Evolutionary conservation across 2,329 filamentous ascomycete species (phyloP).

Genomic region (Coccinonectria pachysandricola): DNA sequence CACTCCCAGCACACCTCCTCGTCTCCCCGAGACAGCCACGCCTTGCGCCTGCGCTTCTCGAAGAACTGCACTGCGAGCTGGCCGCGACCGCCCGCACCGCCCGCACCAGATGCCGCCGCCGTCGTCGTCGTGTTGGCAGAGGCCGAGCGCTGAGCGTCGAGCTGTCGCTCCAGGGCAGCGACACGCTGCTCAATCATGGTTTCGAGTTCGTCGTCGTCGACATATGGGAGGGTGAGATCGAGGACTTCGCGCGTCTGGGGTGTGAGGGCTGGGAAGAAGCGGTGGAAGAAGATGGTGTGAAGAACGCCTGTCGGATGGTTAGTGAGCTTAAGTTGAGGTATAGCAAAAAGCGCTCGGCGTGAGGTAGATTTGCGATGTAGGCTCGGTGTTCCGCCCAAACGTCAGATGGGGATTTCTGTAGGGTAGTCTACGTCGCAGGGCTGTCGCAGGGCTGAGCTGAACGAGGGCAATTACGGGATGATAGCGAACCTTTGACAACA

Average conservation of each 20-base stretch:
- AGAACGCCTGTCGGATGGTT: conserved; percentile 56
- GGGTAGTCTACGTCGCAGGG: too few relatives aligned
- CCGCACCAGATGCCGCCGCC: conserved; percentile 10
- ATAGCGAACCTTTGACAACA: conserved; percentile 77
- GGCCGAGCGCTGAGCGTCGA: conserved; percentile 47
- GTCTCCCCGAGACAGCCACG: conserved; percentile 68
- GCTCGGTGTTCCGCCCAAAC: too few relatives aligned
- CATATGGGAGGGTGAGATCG: conserved; percentile 79
- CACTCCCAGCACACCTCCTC: conserved; percentile 96
- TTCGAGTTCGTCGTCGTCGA: conserved; percentile 83
- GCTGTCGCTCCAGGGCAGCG: conserved; percentile 66
- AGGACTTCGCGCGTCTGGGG: conserved; percentile 82
- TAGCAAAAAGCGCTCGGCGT: too few relatives aligned
- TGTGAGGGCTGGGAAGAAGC: conserved; percentile 81
- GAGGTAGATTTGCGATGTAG: not conserved
- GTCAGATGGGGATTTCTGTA: too few relatives aligned
- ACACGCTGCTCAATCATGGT: conserved; percentile 87
- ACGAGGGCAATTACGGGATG: too few relatives aligned
- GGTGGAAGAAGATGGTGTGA: conserved; percentile 97
- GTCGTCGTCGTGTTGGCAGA: conserved; percentile 6
- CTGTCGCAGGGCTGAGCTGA: too few relatives aligned
- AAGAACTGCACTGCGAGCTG: conserved; percentile 87
- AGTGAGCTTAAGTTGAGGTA: too few relatives aligned
- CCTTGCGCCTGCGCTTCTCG: conserved; percentile 78
- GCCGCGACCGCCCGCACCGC: conserved; percentile 52